Base-by-base conservation (phyloP, 2,329 filamentous ascomycete genomes). In the Fusarium udum region DNA sequence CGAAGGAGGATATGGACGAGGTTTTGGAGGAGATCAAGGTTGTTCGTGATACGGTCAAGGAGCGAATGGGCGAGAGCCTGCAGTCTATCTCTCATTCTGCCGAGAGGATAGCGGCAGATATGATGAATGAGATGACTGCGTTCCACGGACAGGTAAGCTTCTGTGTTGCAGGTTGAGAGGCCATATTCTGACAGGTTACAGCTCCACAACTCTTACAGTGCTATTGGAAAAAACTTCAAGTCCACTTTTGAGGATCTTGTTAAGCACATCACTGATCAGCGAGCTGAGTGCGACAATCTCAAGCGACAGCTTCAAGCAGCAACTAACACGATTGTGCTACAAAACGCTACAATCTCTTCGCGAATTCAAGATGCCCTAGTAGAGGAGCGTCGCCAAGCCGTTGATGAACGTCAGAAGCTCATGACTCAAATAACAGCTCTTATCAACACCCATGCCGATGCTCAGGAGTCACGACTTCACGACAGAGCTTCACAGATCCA, bases 1-100 rank as follows among this genome's bases (percentile, higher is more conserved):
- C 94, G 6, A 93, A 92, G 77, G 91, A 95, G 53, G 92, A 95
- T 64, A 95, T 98, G 93, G 95, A 98, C 77, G 86, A 89, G n/a
- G 92, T 97, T 4, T 87, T 99, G 15, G 93, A 96, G 77, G 95
- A 97, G 80, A 97, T 98, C 80, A 95, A 95, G 80, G 90, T 89
- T n/a, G 87, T 98, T 31, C 90, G 95, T 28, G 93, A 97, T 80
- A 92, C 93, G 60, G 94, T 98, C 58, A 98, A 98, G 85, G 86
- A 89, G 55, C 92, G 92, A 70, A 93, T 98, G 53, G 93, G 94
- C 6, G 91, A 95, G 78, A 95, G 95, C 14, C 86, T 98, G 48
- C 92, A 94, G 77, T 91, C 94, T 32, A 90, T 98, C 28, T 95
- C 95, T 5, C 88, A 88, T 16, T 94, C 95, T 15, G 95, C 95